Evolutionary conservation across 1,284 basidiomycete species (phyloP).

Genomic region (Moesziomyces sp.): DNA sequence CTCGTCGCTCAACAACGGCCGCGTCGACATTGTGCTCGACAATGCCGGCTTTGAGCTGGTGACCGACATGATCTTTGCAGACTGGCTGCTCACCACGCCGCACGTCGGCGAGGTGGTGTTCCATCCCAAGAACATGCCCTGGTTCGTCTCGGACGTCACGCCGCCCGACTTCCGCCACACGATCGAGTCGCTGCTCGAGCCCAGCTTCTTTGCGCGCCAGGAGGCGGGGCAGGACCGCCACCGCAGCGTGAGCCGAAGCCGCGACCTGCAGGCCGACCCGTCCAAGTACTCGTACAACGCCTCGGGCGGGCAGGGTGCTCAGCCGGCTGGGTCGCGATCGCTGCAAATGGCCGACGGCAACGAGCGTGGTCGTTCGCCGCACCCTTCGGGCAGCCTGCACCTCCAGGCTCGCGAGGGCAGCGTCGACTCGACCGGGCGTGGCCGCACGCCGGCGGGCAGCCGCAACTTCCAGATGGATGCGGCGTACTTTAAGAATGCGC

Average conservation of each 20-base stretch:
- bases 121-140: constrained; percentile 67
- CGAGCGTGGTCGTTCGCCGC: constrained; percentile 46
- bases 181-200: constrained; percentile 70
- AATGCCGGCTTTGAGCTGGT: constrained; percentile 94
- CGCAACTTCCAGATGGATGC: constrained; percentile 58
- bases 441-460: constrained; percentile 41
- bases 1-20: constrained; percentile 72
- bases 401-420: constrained; percentile 52
- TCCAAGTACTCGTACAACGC: constrained; percentile 41
- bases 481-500: constrained; percentile 56
- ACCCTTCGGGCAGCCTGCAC: constrained; percentile 39
- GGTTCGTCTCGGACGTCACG: constrained; percentile 64
- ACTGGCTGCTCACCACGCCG: constrained; percentile 73
- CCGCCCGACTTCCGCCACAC: constrained; percentile 65
- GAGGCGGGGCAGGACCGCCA: constrained; percentile 38
- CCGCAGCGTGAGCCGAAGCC: constrained; percentile 41
- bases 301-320: constrained; percentile 13
- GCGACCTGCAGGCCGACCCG: constrained; percentile 45
- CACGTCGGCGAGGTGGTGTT: constrained; percentile 62
- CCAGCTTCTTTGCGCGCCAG: constrained; percentile 72
- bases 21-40: constrained; percentile 90
- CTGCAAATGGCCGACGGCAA: constrained; percentile 41
- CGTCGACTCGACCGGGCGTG: constrained; percentile 44
- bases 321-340: constrained; percentile 34
- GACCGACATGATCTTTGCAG: constrained; percentile 92